Evolutionary conservation across 768 basidiomycete genomes (phyloP), one percentile per base, ranked within the genome.

Genomic region (Leucocoprinus leucothites): DNA sequence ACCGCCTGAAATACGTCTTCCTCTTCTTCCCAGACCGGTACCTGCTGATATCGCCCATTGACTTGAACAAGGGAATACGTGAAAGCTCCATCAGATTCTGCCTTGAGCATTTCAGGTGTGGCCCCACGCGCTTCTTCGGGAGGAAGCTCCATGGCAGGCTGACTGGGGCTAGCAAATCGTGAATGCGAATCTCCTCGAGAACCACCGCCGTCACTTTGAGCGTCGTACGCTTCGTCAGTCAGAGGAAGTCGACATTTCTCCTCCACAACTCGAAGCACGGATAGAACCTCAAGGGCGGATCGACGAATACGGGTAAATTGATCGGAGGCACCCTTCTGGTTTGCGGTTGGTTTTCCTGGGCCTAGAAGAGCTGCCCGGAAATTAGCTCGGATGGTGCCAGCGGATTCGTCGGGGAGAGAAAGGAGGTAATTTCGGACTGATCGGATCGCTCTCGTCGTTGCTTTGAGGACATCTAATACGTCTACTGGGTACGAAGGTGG

Each of bases 1-100:
- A 74, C 75, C 18, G 74, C 75, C 3, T 74, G 66, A 11, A 70
- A 64, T n/a, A 72, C 65, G 34, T 79, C 80, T 13, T 82, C 77
- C 48, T 87, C 86, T 57, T 90, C 87, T 58, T 89, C 87, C 91
- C 91, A 93, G 1, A 94, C 89, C 0, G 88, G 87, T 7, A 94
- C 77, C 16, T 76, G 77, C 60, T 84, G 81, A 36, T 74, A 70
- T 25, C 80, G 75, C 5, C 89, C 89, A 56, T 85, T 80, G 13
- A 89, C 86, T 56, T 80, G 85, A 22, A 91, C 76, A 31, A 85
- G 72, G 6, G 85, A 85, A 64, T 87, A 87, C 1, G 86, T 82
- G 55, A 89, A 77, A 3, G 85, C 81, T 52, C 78, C 71, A 57
- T 87, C 87, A 21, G 75, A 74, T 51, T 86, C 86, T n/a, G 73